Evolutionary conservation across 345 rosid species (phyloP).

Genomic region (Hibiscus trionum): DNA sequence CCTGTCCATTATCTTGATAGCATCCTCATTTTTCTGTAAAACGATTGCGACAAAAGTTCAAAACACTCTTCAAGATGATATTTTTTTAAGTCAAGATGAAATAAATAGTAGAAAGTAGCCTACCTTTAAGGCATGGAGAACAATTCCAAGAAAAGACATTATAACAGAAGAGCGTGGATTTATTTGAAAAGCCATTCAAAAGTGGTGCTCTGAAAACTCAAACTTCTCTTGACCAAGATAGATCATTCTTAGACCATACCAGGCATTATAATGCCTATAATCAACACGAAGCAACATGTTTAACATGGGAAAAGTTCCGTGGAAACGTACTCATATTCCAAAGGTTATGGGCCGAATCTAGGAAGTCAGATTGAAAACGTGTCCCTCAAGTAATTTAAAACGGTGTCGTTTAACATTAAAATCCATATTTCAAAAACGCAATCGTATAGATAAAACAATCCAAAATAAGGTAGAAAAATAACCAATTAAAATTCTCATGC

Average conservation of each 20-base stretch:
- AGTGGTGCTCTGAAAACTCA: slow-evolving; percentile 95
- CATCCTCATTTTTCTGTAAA: slow-evolving; percentile 77
- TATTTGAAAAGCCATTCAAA: slow-evolving; percentile 76
- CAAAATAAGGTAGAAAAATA: no score
- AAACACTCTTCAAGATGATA: neutral
- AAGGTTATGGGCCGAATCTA: no score
- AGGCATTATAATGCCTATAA: slow-evolving; percentile 87
- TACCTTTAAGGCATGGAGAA: slow-evolving; percentile 85
- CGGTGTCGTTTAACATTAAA: no score
- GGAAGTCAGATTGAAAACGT: no score
- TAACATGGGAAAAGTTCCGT: no score
- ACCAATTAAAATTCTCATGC: no score
- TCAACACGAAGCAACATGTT: slow-evolving; percentile 71
- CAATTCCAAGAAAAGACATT: slow-evolving; percentile 88
- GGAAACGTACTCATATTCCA: no score
- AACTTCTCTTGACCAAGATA: slow-evolving; percentile 91
- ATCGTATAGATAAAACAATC: no score
- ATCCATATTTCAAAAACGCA: no score
- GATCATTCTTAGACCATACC: slow-evolving; percentile 98
- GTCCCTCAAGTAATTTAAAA: no score
- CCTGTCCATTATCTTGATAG: slow-evolving; percentile 80
- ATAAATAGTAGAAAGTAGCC: neutral
- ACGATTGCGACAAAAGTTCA: slow-evolving; percentile 1
- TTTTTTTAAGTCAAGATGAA: neutral
- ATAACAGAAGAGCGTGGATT: slow-evolving; percentile 89